Evolutionary conservation across 2,329 filamentous ascomycete species (phyloP).

Genomic region (Alternaria rosae): DNA sequence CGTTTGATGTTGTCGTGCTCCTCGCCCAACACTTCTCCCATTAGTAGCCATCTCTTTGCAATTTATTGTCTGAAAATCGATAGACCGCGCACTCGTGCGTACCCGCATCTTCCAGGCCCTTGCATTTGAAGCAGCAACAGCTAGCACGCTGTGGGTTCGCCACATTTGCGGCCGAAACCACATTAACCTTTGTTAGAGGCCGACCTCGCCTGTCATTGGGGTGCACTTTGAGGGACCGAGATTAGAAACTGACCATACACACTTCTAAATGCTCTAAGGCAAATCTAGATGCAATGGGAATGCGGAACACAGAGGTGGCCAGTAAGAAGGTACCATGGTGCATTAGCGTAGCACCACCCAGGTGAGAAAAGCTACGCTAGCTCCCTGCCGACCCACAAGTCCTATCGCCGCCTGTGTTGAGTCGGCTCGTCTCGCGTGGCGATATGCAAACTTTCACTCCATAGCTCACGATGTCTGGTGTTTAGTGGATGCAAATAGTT

Average conservation of each 20-base stretch:
- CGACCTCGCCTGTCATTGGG: background rate
- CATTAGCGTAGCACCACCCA: background rate
- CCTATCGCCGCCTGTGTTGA: conserved; percentile 1
- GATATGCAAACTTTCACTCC: conserved; percentile 15
- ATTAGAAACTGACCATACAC: background rate
- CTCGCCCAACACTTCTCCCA: background rate
- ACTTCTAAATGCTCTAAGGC: background rate
- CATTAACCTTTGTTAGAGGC: background rate
- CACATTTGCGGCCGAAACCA: background rate
- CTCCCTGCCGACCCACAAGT: background rate
- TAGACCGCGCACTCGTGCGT: background rate
- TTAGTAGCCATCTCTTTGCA: background rate
- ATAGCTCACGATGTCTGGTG: conserved; percentile 2
- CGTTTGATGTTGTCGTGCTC: background rate
- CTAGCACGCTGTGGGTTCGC: background rate
- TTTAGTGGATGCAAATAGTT: background rate
- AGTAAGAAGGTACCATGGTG: background rate
- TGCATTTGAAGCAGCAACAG: background rate
- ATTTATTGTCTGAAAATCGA: background rate
- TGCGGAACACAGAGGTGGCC: background rate
- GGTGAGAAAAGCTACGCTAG: background rate
- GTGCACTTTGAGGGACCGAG: background rate
- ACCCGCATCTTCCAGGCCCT: too few relatives aligned
- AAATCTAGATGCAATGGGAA: background rate
- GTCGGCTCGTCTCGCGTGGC: conserved; percentile 9